phyloP scores from a whole-genome alignment of 208 protist species.

The Angomonas desouzai region DNA sequence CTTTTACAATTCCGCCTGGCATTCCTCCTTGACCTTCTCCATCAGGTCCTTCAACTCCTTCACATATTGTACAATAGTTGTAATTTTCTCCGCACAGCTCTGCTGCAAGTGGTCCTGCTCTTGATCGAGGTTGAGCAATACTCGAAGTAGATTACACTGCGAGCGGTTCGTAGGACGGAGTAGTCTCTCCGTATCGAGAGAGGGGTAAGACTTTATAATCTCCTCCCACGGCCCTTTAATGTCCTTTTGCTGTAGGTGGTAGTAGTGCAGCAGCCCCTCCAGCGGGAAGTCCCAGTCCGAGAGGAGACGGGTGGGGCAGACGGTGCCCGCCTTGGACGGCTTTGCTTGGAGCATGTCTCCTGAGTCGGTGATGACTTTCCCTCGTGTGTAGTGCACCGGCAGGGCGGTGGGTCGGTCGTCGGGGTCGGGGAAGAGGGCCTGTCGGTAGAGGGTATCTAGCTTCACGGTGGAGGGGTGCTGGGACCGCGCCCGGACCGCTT shows the following conservation, averaged over 20 bases:
- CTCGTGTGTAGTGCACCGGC: not conserved
- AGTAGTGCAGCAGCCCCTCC: not conserved
- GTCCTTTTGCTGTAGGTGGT: not conserved
- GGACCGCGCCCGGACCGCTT: not conserved
- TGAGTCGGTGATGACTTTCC: not conserved
- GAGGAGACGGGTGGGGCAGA: not conserved
- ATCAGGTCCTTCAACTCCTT: conserved; percentile 32
- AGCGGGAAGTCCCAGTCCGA: conserved; percentile 1
- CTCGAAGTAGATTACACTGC: conserved; percentile 26
- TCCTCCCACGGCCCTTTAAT: not conserved
- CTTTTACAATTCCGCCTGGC: conserved; percentile 25
- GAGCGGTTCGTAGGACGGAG: conserved; percentile 1
- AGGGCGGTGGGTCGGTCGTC: not conserved
- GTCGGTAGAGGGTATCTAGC: not conserved
- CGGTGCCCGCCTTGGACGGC: not conserved
- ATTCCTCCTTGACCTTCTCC: conserved; percentile 26
- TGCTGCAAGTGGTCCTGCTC: conserved; percentile 43
- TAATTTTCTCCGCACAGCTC: conserved; percentile 29
- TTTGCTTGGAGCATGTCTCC: not conserved
- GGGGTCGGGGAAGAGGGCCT: not conserved
- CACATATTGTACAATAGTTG: conserved; percentile 23
- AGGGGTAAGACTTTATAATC: not conserved
- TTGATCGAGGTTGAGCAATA: conserved; percentile 32
- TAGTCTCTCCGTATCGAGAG: not conserved
- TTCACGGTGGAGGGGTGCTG: not conserved